Evolutionary conservation across 805 yeast genomes (phyloP).

Genomic region (baker's yeast (Saccharomyces cerevisiae)): DNA sequence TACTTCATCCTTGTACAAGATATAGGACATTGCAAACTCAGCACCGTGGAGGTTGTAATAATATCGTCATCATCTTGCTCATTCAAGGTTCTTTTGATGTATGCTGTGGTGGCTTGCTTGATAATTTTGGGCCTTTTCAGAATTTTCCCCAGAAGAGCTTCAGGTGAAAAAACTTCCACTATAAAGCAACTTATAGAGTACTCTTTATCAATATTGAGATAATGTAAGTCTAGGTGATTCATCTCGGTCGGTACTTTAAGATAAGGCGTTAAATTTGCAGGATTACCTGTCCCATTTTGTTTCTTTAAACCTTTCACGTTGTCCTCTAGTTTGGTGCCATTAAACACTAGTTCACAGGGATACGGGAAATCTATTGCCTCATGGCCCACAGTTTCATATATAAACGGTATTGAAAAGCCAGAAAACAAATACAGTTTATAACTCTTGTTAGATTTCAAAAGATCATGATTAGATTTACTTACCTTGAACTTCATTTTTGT

Average conservation of each 20-base stretch:
- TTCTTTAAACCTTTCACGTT: conserved; percentile 69
- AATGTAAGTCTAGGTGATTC: conserved; percentile 44
- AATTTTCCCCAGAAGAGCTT: conserved; percentile 32
- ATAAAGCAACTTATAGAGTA: conserved; percentile 47
- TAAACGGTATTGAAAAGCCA: conserved; percentile 35
- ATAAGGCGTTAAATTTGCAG: conserved; percentile 61
- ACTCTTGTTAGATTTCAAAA: conserved; percentile 27
- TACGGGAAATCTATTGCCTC: conserved; percentile 66
- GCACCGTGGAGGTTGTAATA: conserved; percentile 53
- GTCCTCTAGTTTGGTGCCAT: conserved; percentile 40
- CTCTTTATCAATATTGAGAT: conserved; percentile 44
- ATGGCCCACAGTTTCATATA: conserved; percentile 43
- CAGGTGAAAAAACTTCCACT: conserved; percentile 40
- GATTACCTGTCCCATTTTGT: conserved; percentile 66
- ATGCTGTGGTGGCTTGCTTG: conserved; percentile 40
- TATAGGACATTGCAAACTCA: conserved; percentile 72
- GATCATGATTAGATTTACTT: conserved; percentile 33
- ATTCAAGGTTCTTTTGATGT: conserved; percentile 34
- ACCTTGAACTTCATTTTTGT: conserved; percentile 38
- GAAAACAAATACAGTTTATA: conserved; percentile 45
- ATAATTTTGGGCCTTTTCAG: conserved; percentile 44
- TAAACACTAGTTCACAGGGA: conserved; percentile 58
- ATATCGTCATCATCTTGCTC: conserved; percentile 64
- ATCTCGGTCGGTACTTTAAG: conserved; percentile 20
- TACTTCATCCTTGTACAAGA: conserved; percentile 58